These are phyloP conservation scores for Suillus americanus DNA, from an alignment of 768 basidiomycete species.

Conservation along the genomic window DNA sequence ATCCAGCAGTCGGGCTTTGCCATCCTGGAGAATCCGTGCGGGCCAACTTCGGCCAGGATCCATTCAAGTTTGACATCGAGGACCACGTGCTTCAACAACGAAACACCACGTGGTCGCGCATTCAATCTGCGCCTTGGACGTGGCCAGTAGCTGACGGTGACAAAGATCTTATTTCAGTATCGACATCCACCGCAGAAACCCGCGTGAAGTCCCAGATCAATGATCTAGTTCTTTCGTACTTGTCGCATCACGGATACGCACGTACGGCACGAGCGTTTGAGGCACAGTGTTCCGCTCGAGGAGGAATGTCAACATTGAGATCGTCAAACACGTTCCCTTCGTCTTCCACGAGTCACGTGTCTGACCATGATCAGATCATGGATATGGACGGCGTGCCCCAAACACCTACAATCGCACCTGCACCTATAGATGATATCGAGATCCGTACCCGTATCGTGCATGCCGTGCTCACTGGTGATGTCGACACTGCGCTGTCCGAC, in stretches of 20 bases:
- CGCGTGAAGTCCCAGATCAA: constrained; percentile 61
- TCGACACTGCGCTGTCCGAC: constrained; percentile 64
- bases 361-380: constrained; percentile 40
- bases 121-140: constrained; percentile 57
- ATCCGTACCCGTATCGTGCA: constrained; percentile 70
- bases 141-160: constrained; percentile 29
- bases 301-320: constrained; percentile 13
- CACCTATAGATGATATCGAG: constrained; percentile 55
- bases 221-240: constrained; percentile 74
- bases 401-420: constrained; percentile 15
- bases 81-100: constrained; percentile 75
- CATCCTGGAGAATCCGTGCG: constrained; percentile 75
- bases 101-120: constrained; percentile 63
- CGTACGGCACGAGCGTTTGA: constrained; percentile 69
- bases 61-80: constrained; percentile 91
- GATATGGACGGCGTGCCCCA: constrained; percentile 43
- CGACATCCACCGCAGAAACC: constrained; percentile 37
- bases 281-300: constrained; percentile 39
- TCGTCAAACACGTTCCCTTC: constrained; percentile 7
- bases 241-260: constrained; percentile 83
- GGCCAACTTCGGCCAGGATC: constrained; percentile 85
- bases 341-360: constrained; percentile 10
- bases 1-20: constrained; percentile 87
- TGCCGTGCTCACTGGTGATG: constrained; percentile 65
- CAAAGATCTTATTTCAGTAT: constrained; percentile 12